A percentile compares a stretch with the other conserved stretches of the same genome.
Conservation (phyloP, 345 rosid species). For the Mercurialis annua region DNA sequence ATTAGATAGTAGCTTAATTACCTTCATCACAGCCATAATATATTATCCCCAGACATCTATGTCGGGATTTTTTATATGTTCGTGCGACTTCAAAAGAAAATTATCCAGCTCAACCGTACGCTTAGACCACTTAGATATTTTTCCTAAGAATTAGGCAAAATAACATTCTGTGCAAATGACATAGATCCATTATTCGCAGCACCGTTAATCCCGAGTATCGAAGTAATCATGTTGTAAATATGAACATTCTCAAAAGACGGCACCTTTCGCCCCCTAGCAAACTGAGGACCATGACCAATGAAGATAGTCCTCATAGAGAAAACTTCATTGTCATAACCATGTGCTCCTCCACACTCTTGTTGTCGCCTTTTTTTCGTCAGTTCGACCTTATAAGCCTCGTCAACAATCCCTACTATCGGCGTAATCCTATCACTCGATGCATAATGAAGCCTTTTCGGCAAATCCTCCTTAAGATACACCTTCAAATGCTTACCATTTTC, state of each 20-base stretch:
- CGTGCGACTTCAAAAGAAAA: background rate
- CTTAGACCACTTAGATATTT: background rate
- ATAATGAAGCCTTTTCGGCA: slow-evolving; percentile 81
- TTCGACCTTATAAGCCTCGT: slow-evolving; percentile 79
- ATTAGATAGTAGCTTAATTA: background rate
- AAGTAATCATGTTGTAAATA: slow-evolving; percentile 74
- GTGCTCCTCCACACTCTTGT: slow-evolving; percentile 87
- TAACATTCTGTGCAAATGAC: slow-evolving; percentile 41
- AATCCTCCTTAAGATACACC: slow-evolving; percentile 77
- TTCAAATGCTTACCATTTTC: slow-evolving; percentile 68
- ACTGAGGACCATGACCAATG: slow-evolving; percentile 88
- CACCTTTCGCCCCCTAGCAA: slow-evolving; percentile 68
- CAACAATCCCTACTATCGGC: slow-evolving; percentile 68
- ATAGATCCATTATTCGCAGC: slow-evolving; percentile 79
- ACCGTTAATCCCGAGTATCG: slow-evolving; percentile 72
- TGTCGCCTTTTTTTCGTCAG: slow-evolving; percentile 44
- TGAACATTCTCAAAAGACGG: slow-evolving; percentile 91
- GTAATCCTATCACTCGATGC: slow-evolving; percentile 62
- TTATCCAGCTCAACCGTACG: background rate
- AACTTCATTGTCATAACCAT: slow-evolving; percentile 82
- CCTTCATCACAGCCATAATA: background rate
- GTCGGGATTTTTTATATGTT: background rate
- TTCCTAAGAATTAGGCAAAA: slow-evolving; percentile 40
- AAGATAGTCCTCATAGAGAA: slow-evolving; percentile 95
- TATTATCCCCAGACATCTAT: background rate